Base-by-base conservation (phyloP, 2,329 filamentous ascomycete species). In the Sporothrix schenckii region DNA sequence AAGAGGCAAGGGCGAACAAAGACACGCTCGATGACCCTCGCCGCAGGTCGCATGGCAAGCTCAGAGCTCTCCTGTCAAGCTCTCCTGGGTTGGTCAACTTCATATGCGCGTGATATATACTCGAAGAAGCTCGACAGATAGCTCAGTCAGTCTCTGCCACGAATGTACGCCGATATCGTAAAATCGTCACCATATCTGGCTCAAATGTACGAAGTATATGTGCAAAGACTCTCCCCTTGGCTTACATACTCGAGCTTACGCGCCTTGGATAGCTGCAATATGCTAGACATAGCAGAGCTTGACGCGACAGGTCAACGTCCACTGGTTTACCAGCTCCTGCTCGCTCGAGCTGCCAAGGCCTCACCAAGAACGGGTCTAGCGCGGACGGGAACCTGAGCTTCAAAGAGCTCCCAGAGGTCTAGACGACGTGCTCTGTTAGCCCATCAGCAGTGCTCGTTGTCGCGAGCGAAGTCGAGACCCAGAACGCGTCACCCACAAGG, bases 401-500 rank as follows among this genome's bases (percentile, higher is more conserved):
- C 19, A 14, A 27, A 3, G 16, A 24, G 21, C n/a, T 24, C 11
- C 13, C 10, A 44, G 24, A 16, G 11, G n/a, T n/a, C n/a, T n/a
- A 39, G 9, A 61, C 39, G 39, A 24, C 34, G n/a, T 44, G 58
- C 58, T 61, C 58, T 5, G 39, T 11, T 44, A n/a, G 58, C 19
- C 56, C 56, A 41, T 24, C 54, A 58, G 19, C n/a, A 27, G 58
- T n/a, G 44, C 58, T 63, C n/a, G 14, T 63, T 63, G 39, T 63
- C 21, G 58, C 41, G 44, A 63, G 21, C 27, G 14, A 6, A 11
- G n/a, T 41, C 54, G 7, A 49, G 16, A 11, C 49, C 19, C 56
- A 24, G 58, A 39, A 63, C 58, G 58, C 58, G 58, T 47, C 58
- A 1, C 16, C 39, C n/a, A 27, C 58, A 39, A 61, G 39, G n/a